These are phyloP conservation scores for Chalaropsis thielavioides DNA, from an alignment of 2,329 filamentous ascomycete genomes.

Conservation along the genomic window DNA sequence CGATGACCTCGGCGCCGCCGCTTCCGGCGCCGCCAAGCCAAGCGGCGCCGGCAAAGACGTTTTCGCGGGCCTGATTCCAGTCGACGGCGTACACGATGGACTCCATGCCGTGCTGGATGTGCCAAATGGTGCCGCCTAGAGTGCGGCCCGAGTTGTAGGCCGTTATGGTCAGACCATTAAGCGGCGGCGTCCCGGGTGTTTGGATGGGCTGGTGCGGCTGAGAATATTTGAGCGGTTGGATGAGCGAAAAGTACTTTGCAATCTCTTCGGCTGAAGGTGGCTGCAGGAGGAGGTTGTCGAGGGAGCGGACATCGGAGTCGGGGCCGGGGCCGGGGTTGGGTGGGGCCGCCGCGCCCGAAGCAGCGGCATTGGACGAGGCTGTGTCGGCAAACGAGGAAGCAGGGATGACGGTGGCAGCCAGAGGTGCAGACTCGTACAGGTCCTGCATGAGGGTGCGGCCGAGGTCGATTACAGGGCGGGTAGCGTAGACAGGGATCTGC, in stretches of 20 bases:
- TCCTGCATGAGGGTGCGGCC: conserved; percentile 85
- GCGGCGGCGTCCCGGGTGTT: conserved; percentile 73
- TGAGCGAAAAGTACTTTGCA: conserved; percentile 74
- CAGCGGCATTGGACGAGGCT: conserved; percentile 19
- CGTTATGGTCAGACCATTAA: conserved; percentile 85
- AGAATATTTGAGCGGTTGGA: conserved; percentile 89
- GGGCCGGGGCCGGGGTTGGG: conserved; percentile 36
- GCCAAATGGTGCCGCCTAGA: conserved; percentile 94
- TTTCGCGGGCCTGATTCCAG: conserved; percentile 96
- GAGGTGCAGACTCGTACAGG: conserved; percentile 74
- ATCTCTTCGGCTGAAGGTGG: conserved; percentile 80
- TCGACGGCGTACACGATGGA: conserved; percentile 96
- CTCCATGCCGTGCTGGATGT: conserved; percentile 90
- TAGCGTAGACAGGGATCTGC: conserved; percentile 88
- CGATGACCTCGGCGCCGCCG: conserved; percentile 78
- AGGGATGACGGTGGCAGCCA: conserved; percentile 74
- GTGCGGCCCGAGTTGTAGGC: conserved; percentile 96
- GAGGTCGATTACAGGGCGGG: conserved; percentile 80
- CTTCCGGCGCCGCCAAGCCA: conserved; percentile 75
- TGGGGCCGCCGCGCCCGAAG: background rate
- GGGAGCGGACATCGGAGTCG: conserved; percentile 29
- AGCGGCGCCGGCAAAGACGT: conserved; percentile 82
- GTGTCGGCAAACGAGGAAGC: conserved; percentile 49
- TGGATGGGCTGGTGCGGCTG: conserved; percentile 84
- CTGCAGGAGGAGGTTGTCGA: conserved; percentile 43